A percentile compares a stretch with the other conserved stretches of the same genome.
phyloP scores from a whole-genome alignment of 2,329 filamentous ascomycete genomes.

The Cryoendolithus antarcticus region DNA sequence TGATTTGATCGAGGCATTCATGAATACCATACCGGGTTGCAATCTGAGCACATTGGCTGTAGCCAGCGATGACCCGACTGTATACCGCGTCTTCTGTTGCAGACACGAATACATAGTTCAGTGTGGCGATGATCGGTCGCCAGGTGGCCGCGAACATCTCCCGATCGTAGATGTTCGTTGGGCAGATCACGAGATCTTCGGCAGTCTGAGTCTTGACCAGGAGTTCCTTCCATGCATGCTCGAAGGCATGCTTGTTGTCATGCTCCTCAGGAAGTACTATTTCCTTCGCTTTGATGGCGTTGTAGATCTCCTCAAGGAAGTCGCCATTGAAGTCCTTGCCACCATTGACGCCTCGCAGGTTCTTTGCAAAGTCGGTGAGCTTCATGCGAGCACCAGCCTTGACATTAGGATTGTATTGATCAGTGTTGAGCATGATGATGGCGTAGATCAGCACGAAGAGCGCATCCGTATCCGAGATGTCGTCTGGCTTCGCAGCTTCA shows the following conservation, averaged over 20 bases:
- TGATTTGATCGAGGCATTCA: constrained; percentile 83
- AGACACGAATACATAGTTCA: constrained; percentile 98
- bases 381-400: constrained; percentile 72
- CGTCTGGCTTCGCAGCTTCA: constrained; percentile 53
- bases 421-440: constrained; percentile 95
- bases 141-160: constrained; percentile 97
- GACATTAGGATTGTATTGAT: constrained; percentile 89
- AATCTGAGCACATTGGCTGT: constrained; percentile 90
- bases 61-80: constrained; percentile 81
- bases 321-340: constrained; percentile 72
- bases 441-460: constrained; percentile 88
- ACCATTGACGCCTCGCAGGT: constrained; percentile 80
- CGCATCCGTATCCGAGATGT: constrained; percentile 73
- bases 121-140: constrained; percentile 84
- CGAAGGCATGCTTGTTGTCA: constrained; percentile 90
- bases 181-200: constrained; percentile 61
- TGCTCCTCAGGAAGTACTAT: constrained; percentile 97
- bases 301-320: constrained; percentile 75
- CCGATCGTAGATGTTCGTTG: constrained; percentile 90
- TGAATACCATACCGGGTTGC: constrained; percentile 71
- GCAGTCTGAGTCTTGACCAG: constrained; percentile 71
- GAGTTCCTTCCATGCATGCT: constrained; percentile 94
- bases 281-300: constrained; percentile 83
- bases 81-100: constrained; percentile 95
- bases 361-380: constrained; percentile 67